Percentiles rank a stretch among this genome's conserved stretches.
These are phyloP conservation scores for Penicillium soppii DNA, from an alignment of 495 filamentous ascomycete genomes.

Conservation along the genomic window DNA sequence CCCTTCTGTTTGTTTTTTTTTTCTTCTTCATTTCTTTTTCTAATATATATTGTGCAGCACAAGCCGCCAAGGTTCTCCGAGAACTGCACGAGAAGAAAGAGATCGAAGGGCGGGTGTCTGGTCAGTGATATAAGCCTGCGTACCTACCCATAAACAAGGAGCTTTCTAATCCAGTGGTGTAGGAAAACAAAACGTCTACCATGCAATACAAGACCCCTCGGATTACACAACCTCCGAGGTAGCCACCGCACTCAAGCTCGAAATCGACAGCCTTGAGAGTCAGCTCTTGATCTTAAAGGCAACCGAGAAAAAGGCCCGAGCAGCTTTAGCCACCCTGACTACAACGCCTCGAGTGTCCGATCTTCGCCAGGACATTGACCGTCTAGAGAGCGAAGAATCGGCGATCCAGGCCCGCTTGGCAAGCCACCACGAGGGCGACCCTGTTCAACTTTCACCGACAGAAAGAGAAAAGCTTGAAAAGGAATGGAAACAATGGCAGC, in stretches of 20 bases:
- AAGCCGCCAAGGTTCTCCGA: constrained; percentile 61
- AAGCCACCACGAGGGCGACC: constrained; percentile 25
- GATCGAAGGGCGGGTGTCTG: constrained; percentile 57
- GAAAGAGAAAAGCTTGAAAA: constrained; percentile 48
- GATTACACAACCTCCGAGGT: constrained; percentile 45
- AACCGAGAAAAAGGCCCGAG: constrained; percentile 51
- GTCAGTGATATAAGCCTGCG: constrained; percentile 28
- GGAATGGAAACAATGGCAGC: constrained; percentile 54
- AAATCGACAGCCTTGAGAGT: constrained; percentile 52
- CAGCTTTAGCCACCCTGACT: constrained; percentile 46
- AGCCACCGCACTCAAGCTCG: constrained; percentile 45
- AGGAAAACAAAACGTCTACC: constrained; percentile 68
- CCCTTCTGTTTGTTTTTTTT: too few relatives aligned
- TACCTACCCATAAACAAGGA: neutral
- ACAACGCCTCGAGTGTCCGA: constrained; percentile 52
- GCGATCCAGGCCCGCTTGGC: constrained; percentile 40
- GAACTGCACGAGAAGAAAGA: constrained; percentile 61
- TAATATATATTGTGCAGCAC: constrained; percentile 33
- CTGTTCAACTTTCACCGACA: constrained; percentile 40
- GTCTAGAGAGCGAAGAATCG: constrained; percentile 47
- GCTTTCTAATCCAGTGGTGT: neutral
- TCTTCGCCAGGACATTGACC: constrained; percentile 44
- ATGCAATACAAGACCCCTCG: constrained; percentile 52
- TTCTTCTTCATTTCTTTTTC: constrained; percentile 3
- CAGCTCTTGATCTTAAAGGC: constrained; percentile 46